These are phyloP conservation scores for Plasmodium vinckei DNA, from an alignment of 169 alveolate genomes.

Conservation along the genomic window DNA sequence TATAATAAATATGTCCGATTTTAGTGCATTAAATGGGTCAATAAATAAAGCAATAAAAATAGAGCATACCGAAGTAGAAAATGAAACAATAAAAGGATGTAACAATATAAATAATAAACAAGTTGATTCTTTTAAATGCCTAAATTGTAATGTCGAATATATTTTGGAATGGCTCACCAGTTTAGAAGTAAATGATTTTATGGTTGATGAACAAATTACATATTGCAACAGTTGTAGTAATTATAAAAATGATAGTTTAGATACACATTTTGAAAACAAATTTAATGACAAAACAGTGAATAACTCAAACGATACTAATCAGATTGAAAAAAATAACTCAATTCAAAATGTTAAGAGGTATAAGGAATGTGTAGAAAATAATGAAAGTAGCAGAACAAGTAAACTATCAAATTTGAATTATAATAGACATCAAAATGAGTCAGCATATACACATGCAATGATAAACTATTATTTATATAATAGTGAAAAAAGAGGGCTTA, in stretches of 20 bases:
- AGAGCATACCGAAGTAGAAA: not conserved
- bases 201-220: not conserved
- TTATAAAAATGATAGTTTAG: not conserved
- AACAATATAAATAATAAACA: not conserved
- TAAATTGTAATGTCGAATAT: not conserved
- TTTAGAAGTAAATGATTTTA: not conserved
- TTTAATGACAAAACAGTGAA: too few relatives aligned
- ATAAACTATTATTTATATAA: constrained; percentile 36
- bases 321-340: not conserved
- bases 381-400: not conserved
- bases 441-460: constrained; percentile 7
- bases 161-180: not conserved
- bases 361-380: not conserved
- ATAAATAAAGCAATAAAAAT: not conserved
- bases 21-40: too few relatives aligned
- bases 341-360: not conserved
- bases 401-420: not conserved
- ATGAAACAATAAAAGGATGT: not conserved
- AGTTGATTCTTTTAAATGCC: too few relatives aligned
- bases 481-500: constrained; percentile 24
- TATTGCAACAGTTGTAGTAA: too few relatives aligned
- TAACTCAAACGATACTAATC: not conserved
- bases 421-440: not conserved
- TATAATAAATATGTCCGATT: too few relatives aligned
- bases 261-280: not conserved